Percentiles rank a stretch among this genome's conserved stretches.
Conservation (phyloP, 257 asterid genomes). For the Penstemon davidsonii region DNA sequence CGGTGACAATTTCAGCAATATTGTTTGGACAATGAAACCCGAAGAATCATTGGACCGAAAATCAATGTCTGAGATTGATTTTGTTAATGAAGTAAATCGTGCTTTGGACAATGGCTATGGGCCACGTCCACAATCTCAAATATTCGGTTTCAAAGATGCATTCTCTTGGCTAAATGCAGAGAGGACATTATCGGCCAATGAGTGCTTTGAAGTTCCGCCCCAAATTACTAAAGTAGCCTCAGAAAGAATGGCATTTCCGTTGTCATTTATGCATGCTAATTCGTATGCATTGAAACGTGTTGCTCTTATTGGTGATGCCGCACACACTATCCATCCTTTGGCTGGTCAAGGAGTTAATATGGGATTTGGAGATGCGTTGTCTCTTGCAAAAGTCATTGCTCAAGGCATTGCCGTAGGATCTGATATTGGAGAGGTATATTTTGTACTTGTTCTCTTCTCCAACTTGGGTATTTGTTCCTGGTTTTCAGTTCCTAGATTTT, state of each 20-base stretch:
- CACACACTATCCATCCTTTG: slow-evolving; percentile 97
- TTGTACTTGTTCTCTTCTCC: slow-evolving; percentile 8
- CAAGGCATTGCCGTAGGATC: slow-evolving; percentile 91
- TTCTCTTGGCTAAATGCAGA: slow-evolving; percentile 62
- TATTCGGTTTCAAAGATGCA: slow-evolving; percentile 33
- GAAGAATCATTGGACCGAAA: slow-evolving; percentile 64
- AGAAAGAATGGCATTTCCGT: slow-evolving; percentile 84
- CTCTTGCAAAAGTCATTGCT: slow-evolving; percentile 71
- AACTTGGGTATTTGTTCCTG: neutral
- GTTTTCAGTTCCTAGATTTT: neutral
- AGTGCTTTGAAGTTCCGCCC: slow-evolving; percentile 79
- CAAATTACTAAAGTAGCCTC: slow-evolving; percentile 57
- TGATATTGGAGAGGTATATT: slow-evolving; percentile 89
- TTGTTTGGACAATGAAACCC: slow-evolving; percentile 94
- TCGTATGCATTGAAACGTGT: slow-evolving; percentile 57
- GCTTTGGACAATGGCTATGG: slow-evolving; percentile 84
- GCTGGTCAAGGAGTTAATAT: slow-evolving; percentile 99
- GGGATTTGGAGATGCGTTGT: slow-evolving; percentile 89
- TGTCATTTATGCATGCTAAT: slow-evolving; percentile 87
- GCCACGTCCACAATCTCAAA: slow-evolving; percentile 64
- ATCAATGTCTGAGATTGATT: slow-evolving; percentile 63
- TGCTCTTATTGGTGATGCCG: slow-evolving; percentile 91
- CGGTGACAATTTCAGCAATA: slow-evolving; percentile 86
- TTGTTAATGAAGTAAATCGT: slow-evolving; percentile 58
- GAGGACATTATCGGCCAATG: slow-evolving; percentile 45